Base-by-base conservation (phyloP, 257 asterid genomes). In the Solanum sejunctum region DNA sequence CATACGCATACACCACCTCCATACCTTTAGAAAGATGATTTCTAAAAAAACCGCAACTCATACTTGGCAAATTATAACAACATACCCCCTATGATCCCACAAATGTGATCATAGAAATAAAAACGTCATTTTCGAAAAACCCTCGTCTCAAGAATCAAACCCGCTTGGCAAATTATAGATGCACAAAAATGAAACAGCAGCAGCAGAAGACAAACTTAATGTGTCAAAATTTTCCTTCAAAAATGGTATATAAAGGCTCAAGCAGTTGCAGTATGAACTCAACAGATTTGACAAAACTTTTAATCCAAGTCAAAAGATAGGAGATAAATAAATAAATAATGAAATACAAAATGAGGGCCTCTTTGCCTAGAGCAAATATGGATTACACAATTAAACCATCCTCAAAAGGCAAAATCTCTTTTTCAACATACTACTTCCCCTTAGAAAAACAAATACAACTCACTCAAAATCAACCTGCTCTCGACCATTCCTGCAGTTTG, bases 261-360 rank as follows among this genome's bases (percentile, higher is more conserved):
- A 82, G 39, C 72, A 83, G 87, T 89, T 85, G 83, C 88, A 88
- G 88, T 87, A 91, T 89, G 85, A 88, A 69, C 90, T 90, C 93
- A 88, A 71, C 90, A 89, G 88, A 85, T 88, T 84, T 36, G 60
- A 60, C 89, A 88, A 90, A 88, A 93, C 88, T 75, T 64, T n/a
- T 51, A 79, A 85, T 77, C 79, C 79, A 82, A 32, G 92, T 87
- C 88, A 89, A 86, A 88, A 77, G 85, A 81, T 43, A 61, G 87
- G 28, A 52, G 67, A 86, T 56, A 61, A 81, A 60, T 20, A 51
- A 88, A 86, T 85, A 91, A 88, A 93, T 91, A 91, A 89, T 87
- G 88, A 86, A 92, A 89, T 88, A 91, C 92, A 92, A 88, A 93
- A 91, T 84, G 9, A 63, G 61, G 88, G 82, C 66, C 87, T 88